Base-by-base conservation (phyloP, 2,329 filamentous ascomycete genomes). In the Colletotrichum sp. region DNA sequence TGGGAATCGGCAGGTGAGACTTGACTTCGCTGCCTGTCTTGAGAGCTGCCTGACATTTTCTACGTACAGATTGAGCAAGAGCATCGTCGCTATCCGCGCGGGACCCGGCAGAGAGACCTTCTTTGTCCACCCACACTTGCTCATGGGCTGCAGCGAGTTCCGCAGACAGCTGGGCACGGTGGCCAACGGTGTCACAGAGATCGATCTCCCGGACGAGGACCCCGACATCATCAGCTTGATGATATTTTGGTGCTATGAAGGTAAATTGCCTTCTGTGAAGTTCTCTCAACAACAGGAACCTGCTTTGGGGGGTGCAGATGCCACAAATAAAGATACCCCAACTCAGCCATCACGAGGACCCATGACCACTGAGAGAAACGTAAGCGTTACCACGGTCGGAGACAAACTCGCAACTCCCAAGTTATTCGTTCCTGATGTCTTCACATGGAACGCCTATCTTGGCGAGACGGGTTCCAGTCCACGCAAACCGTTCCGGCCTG, bases 391-490 rank as follows among this genome's bases (percentile, higher is more conserved):
- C 6, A 22, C 18, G 16, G n/a, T 52, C 3, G 44, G 44, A 22
- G 44, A 52, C n/a, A 52, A 7, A 52, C 16, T 10, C 16, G 44
- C 8, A 22, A 12, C n/a, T 13, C 44, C 44, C 6, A 18, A 13
- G 6, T 3, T 1, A 13, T 52, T 52, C n/a, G n/a, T 22, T 13
- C 2, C n/a, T 22, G n/a, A 52, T 13, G 10, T 4, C 10, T 12
- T 22, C 2, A 2, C 44, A 7, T 52, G n/a, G 44, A 12, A 13
- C 8, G 7, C 0, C 1, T 7, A 22, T 22, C 1, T 52, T 22
- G n/a, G 44, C 4, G 16, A 5, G 15, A 39, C 36, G 36, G 16
- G 36, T 39, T 18, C 5, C 8, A 18, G 36, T 39, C 36, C 4
- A 39, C 36, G 15, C 36, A 39, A 39, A 39, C 8, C 36, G 36